Percentiles rank a stretch among this genome's conserved stretches.
Conservation (phyloP, 2,329 filamentous ascomycete genomes). For the Sclerotinia subarctica region DNA sequence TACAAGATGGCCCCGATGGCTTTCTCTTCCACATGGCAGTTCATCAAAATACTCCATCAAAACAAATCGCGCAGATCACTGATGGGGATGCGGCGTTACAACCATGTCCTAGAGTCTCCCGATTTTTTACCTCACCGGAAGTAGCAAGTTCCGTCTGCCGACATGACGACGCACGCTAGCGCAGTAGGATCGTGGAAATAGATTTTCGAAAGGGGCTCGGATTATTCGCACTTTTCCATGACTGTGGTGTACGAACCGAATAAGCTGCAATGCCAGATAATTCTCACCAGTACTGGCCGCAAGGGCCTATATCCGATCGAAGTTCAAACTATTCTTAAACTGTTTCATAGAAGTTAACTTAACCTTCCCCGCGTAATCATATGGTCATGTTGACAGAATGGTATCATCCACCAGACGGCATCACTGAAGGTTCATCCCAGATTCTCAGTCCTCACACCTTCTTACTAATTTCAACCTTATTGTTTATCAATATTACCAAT, state of each 20-base stretch:
- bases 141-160: slow-evolving; percentile 6
- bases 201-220: background rate
- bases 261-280: background rate
- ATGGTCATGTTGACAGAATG: background rate
- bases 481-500: background rate
- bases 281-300: background rate
- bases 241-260: background rate
- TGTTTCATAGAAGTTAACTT: background rate
- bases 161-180: background rate
- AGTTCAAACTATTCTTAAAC: background rate
- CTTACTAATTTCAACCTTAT: background rate
- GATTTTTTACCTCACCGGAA: background rate
- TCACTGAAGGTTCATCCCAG: background rate
- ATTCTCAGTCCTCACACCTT: background rate
- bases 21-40: slow-evolving; percentile 1
- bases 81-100: background rate
- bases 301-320: background rate
- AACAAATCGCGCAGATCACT: background rate
- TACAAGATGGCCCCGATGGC: background rate
- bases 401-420: background rate
- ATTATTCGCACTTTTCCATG: background rate
- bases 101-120: background rate
- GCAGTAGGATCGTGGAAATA: background rate
- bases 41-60: background rate
- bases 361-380: background rate